Evolutionary conservation across 148 eudicot species (phyloP).

Genomic region (Silene latifolia): DNA sequence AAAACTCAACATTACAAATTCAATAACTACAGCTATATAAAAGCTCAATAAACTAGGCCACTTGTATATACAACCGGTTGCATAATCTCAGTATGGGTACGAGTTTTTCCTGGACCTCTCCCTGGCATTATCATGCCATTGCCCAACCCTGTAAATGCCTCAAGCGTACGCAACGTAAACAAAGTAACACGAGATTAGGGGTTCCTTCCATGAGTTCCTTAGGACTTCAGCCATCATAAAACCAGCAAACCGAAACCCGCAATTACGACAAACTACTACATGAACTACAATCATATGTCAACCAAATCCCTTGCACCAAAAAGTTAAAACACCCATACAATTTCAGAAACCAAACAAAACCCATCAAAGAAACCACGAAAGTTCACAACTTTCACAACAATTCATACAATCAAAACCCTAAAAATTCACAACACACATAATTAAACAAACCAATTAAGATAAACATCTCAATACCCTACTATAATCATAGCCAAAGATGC

Average conservation of each 20-base stretch:
- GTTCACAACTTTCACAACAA: not conserved
- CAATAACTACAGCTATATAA: no score
- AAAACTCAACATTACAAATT: no score
- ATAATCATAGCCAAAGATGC: not conserved
- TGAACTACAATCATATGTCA: not conserved
- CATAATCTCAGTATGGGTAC: not conserved
- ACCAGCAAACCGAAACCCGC: not conserved
- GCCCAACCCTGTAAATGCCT: not conserved
- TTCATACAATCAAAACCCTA: not conserved
- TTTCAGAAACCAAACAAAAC: not conserved
- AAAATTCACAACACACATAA: not conserved
- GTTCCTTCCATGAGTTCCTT: not conserved
- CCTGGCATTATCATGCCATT: not conserved
- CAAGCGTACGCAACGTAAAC: not conserved
- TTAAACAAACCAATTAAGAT: not conserved
- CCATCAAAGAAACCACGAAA: not conserved
- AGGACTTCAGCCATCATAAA: conserved; percentile 1
- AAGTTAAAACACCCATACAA: not conserved
- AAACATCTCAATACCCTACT: not conserved
- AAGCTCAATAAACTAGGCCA: not conserved
- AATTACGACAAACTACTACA: not conserved
- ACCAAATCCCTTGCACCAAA: not conserved
- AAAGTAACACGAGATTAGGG: not conserved
- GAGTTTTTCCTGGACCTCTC: not conserved
- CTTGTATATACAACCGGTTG: not conserved